These are phyloP conservation scores for Nevesoporus exiguus DNA, from an alignment of 768 basidiomycete genomes.

Conservation along the genomic window DNA sequence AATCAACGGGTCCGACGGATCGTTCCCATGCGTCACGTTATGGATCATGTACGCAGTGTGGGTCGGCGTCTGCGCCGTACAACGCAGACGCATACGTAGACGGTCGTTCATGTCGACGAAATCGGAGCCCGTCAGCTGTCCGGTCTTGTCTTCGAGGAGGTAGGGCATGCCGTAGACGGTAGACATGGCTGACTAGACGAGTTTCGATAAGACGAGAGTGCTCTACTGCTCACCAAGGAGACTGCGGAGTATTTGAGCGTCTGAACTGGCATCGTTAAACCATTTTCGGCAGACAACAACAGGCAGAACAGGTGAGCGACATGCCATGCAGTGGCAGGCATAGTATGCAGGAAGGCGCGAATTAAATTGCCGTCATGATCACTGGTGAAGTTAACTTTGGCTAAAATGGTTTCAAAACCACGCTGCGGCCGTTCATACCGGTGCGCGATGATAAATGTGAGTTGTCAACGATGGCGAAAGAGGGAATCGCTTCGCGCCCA, in stretches of 20 bases:
- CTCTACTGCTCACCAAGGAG: not conserved
- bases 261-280: slow-evolving; percentile 9
- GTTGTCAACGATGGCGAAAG: slow-evolving; percentile 15
- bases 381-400: slow-evolving; percentile 13
- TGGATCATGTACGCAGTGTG: slow-evolving; percentile 53
- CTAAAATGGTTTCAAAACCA: slow-evolving; percentile 11
- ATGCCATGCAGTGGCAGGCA: slow-evolving; percentile 16
- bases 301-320: slow-evolving; percentile 15
- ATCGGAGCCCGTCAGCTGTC: slow-evolving; percentile 49
- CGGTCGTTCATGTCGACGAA: slow-evolving; percentile 65
- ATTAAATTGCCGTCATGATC: slow-evolving; percentile 22
- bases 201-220: slow-evolving; percentile 1
- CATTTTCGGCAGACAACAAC: slow-evolving; percentile 23
- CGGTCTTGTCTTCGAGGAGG: slow-evolving; percentile 64
- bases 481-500: slow-evolving; percentile 17
- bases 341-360: slow-evolving; percentile 15
- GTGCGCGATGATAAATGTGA: slow-evolving; percentile 11
- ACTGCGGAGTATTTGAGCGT: slow-evolving; percentile 25
- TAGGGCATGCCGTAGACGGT: slow-evolving; percentile 54
- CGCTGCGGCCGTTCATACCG: slow-evolving; percentile 18
- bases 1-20: slow-evolving; percentile 38
- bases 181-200: slow-evolving; percentile 17
- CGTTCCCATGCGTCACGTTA: slow-evolving; percentile 32
- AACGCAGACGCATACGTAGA: slow-evolving; percentile 46
- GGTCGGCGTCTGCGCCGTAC: slow-evolving; percentile 41